Conservation (phyloP, 2,329 filamentous ascomycete species). For the Volutella citrinella region DNA sequence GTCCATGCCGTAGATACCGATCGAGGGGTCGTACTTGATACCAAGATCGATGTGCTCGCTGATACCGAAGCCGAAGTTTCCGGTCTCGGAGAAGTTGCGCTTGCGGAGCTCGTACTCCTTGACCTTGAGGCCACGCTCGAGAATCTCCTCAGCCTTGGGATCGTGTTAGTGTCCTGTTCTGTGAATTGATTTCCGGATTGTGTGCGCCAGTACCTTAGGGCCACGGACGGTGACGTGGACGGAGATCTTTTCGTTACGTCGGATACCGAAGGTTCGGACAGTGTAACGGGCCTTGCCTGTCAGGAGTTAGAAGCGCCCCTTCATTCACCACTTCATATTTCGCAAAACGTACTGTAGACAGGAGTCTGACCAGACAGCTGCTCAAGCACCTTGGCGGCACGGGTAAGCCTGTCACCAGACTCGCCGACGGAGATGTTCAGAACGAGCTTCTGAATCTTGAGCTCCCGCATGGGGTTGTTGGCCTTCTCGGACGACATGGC, state of each 20-base stretch:
- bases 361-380: slow-evolving; percentile 99
- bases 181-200: no score
- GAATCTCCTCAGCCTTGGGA: slow-evolving; percentile 87
- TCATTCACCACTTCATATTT: no score
- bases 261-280: slow-evolving; percentile 99
- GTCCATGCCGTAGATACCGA: slow-evolving; percentile 99
- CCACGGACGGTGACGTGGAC: slow-evolving; percentile 99
- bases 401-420: slow-evolving; percentile 99
- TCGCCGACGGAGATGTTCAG: slow-evolving; percentile 99
- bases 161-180: slow-evolving; percentile 21
- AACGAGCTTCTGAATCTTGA: slow-evolving; percentile 98
- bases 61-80: slow-evolving; percentile 99
- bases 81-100: slow-evolving; percentile 99
- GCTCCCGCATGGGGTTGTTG: slow-evolving; percentile 99
- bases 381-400: slow-evolving; percentile 99
- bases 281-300: slow-evolving; percentile 99
- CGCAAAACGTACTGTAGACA: slow-evolving; percentile 82
- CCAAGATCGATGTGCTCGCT: slow-evolving; percentile 99
- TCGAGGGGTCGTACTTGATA: slow-evolving; percentile 99
- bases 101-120: slow-evolving; percentile 99
- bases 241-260: slow-evolving; percentile 99
- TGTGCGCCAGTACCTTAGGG: slow-evolving; percentile 71
- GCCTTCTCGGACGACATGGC: slow-evolving; percentile 71
- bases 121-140: slow-evolving; percentile 99
- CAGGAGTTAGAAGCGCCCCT: no score